Base-by-base conservation (phyloP, 495 filamentous ascomycete genomes). In the Aspergillus leporis region DNA sequence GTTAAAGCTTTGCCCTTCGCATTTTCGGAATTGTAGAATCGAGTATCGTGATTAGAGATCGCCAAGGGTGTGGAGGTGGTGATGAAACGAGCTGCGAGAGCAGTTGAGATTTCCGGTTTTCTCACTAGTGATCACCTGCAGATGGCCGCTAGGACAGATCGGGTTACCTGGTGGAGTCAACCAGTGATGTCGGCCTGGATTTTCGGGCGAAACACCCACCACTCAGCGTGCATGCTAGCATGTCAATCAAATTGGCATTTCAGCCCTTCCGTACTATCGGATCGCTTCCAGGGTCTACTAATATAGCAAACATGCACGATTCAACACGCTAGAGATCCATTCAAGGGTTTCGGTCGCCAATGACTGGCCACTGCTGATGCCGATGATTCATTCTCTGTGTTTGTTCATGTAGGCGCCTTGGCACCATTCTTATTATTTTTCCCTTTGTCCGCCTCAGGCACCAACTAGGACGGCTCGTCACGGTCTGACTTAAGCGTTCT, bases 71-170 rank as follows among this genome's bases (percentile, higher is more conserved):
- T 3, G 25, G 25, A 3, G 6, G n/a, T n/a, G 25, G 5, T 47
- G 43, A 47, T 47, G 43, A 47, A 47, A 47, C 19, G 12, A 23
- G 4, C 2, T 12, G 14, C 40, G 18, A 43, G 19, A 47, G 16
- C 19, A 10, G 3, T 28, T 6, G 6, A 28, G 43, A 9, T 13
- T 13, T 40, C 7, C 16, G 7, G 41, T 22, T 23, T 47, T 47
- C 19, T 47, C 43, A 47, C 43, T n/a, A 21, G 43, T n/a, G 43
- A 47, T 47, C 43, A 47, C 43, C 19, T 47, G 43, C 43, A 40
- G 36, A n/a, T 3, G 36, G 2, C 2, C 36, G 36, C 36, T n/a
- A 40, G n/a, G n/a, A n/a, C n/a, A n/a, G n/a, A n/a, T n/a, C n/a
- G n/a, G n/a, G n/a, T n/a, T n/a, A n/a, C n/a, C n/a, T n/a, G n/a